These are phyloP conservation scores for Tetrastigma voinierianum DNA, from an alignment of 164 flowering plant genomes.

Conservation along the genomic window DNA sequence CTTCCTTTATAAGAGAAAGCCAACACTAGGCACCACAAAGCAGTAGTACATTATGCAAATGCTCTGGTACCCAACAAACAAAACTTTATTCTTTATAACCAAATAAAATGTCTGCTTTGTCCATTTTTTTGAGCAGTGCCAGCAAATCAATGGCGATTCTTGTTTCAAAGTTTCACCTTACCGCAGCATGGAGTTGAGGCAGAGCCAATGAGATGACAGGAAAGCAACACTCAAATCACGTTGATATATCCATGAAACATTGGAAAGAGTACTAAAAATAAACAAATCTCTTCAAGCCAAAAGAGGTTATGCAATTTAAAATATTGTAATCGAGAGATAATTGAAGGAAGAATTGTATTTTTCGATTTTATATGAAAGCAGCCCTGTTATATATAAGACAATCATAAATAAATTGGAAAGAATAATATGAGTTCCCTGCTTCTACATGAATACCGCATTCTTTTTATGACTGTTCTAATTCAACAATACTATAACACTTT, in stretches of 20 bases:
- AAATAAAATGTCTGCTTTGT: constrained; percentile 20
- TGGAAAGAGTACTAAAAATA: no score
- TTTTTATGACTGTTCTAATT: no score
- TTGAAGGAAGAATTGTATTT: no score
- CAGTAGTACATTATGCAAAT: constrained; percentile 9
- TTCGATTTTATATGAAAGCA: no score
- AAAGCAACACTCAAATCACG: constrained; percentile 99
- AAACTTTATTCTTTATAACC: constrained; percentile 9
- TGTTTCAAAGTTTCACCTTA: constrained; percentile 64
- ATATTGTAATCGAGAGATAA: no score
- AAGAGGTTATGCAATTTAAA: no score
- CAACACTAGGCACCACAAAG: constrained; percentile 10
- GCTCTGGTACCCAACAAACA: constrained; percentile 20
- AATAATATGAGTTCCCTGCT: no score
- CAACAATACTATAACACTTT: no score
- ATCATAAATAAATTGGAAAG: no score
- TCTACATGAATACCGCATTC: no score
- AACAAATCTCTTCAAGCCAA: no score
- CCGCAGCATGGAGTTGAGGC: constrained; percentile 90
- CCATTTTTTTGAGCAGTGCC: constrained; percentile 42
- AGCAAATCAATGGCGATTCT: constrained; percentile 46
- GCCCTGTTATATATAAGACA: no score
- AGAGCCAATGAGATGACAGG: constrained; percentile 91
- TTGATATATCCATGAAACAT: constrained; percentile 6
- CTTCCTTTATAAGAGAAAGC: constrained; percentile 6